Percentiles rank a stretch among this genome's conserved stretches.
These are phyloP conservation scores for Cordyceps sp. DNA, from an alignment of 2,329 filamentous ascomycete genomes.

Conservation along the genomic window DNA sequence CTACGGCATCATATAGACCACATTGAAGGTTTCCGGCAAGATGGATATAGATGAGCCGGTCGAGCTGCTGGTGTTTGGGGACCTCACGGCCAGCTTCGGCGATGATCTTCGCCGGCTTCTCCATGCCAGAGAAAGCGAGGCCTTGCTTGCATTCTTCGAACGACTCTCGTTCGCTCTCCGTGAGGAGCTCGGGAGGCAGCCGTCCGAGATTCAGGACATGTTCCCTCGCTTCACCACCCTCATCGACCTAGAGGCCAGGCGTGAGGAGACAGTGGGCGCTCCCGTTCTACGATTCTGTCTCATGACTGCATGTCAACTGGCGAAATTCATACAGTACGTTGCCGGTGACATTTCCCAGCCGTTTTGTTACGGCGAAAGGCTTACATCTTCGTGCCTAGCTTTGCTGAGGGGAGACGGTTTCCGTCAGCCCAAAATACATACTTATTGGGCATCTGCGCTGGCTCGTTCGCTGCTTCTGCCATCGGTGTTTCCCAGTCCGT, in stretches of 20 bases:
- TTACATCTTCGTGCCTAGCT: conserved; percentile 1
- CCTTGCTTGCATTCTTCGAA: conserved; percentile 9
- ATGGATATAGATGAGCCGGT: background rate
- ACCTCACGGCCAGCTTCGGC: conserved; percentile 8
- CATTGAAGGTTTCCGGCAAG: background rate
- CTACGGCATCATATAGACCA: too few species aligned
- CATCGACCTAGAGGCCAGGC: conserved; percentile 9
- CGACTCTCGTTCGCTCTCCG: conserved; percentile 7
- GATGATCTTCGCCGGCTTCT: conserved; percentile 7
- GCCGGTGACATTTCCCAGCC: background rate
- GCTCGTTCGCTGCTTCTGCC: conserved; percentile 10
- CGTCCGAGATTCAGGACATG: conserved; percentile 4
- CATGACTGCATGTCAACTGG: conserved; percentile 7
- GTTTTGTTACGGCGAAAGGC: background rate
- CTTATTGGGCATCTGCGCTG: conserved; percentile 9
- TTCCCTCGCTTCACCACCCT: conserved; percentile 13
- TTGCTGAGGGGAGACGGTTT: conserved; percentile 6
- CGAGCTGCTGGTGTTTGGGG: conserved; percentile 9
- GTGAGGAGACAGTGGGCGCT: conserved; percentile 6
- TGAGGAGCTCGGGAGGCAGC: conserved; percentile 7
- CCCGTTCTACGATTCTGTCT: conserved; percentile 8
- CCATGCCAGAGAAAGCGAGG: conserved; percentile 8
- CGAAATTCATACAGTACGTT: conserved; percentile 10
- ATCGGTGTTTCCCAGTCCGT: conserved; percentile 9
- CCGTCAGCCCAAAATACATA: conserved; percentile 6